Evolutionary conservation across 495 filamentous ascomycete genomes (phyloP).

Genomic region (Massariosphaeria phaeospora): DNA sequence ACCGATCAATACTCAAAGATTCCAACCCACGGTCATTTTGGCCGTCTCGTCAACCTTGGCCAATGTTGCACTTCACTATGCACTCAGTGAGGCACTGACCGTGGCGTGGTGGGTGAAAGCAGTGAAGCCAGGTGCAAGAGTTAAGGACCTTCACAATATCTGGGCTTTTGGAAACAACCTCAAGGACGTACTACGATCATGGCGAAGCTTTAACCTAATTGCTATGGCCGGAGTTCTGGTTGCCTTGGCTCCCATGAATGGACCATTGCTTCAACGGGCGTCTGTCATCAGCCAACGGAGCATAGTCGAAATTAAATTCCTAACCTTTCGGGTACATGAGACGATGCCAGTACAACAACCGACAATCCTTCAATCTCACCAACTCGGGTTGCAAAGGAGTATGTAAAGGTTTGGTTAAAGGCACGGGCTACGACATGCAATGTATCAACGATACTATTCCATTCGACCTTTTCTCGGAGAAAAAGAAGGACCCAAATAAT

Average conservation of each 20-base stretch:
- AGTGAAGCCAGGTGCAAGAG: not conserved
- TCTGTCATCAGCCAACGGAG: no score
- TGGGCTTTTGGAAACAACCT: not conserved
- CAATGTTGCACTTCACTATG: not conserved
- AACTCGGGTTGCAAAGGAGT: not conserved
- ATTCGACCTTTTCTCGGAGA: not conserved
- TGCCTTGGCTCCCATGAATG: not conserved
- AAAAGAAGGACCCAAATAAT: no score
- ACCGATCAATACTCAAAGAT: not conserved
- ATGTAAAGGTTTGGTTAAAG: not conserved
- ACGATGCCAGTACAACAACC: not conserved
- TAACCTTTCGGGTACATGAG: no score
- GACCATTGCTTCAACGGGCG: conserved; percentile 1
- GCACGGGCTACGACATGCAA: not conserved
- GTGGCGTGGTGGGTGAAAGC: conserved; percentile 4
- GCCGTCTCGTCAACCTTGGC: not conserved
- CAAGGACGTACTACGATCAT: not conserved
- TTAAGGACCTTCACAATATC: not conserved
- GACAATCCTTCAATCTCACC: not conserved
- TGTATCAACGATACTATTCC: not conserved
- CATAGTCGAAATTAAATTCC: no score
- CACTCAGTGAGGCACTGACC: not conserved
- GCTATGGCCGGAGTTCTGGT: not conserved
- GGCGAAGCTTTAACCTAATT: not conserved
- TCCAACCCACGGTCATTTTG: not conserved